A percentile compares a stretch with the other conserved stretches of the same genome.
Conservation (phyloP, 2,329 filamentous ascomycete species). For the Stagonosporopsis cucurbitacearum region DNA sequence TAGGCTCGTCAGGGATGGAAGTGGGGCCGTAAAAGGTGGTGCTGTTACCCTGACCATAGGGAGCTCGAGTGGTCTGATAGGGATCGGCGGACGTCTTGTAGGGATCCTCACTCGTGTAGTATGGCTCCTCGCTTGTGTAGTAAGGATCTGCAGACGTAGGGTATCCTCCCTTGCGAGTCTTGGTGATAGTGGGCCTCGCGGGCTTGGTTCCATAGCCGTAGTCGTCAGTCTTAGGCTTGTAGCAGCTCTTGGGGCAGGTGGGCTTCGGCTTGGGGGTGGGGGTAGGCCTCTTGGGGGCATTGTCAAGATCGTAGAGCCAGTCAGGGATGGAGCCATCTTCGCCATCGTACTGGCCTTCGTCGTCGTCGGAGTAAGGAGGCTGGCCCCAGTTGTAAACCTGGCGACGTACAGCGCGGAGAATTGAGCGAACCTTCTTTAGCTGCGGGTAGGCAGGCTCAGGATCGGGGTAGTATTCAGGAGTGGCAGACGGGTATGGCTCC, state of each 20-base stretch:
- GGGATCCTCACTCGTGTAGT: slow-evolving; percentile 1
- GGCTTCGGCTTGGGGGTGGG: slow-evolving; percentile 5
- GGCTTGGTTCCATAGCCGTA: slow-evolving; percentile 6
- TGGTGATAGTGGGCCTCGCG: slow-evolving; percentile 3
- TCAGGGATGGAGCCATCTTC: slow-evolving; percentile 20
- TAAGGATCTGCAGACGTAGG: neutral
- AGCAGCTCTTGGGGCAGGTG: slow-evolving; percentile 17
- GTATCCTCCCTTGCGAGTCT: slow-evolving; percentile 13
- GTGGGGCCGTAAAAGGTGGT: slow-evolving; percentile 1
- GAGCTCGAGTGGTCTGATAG: neutral
- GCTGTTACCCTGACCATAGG: slow-evolving; percentile 7
- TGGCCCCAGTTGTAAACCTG: slow-evolving; percentile 4
- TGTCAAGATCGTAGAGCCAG: slow-evolving; percentile 18
- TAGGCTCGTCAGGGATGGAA: neutral
- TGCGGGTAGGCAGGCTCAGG: slow-evolving; percentile 5
- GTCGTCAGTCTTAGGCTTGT: slow-evolving; percentile 4
- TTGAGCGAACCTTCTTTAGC: slow-evolving; percentile 13
- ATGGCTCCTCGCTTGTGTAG: neutral
- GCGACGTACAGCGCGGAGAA: slow-evolving; percentile 12
- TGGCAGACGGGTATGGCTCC: neutral
- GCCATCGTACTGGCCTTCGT: slow-evolving; percentile 10
- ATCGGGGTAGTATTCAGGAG: slow-evolving; percentile 12
- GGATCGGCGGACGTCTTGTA: neutral
- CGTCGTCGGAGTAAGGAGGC: slow-evolving; percentile 9
- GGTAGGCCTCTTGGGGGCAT: slow-evolving; percentile 8